Evolutionary conservation across 148 eudicot species (phyloP).

Genomic region (Diospyros kaki): DNA sequence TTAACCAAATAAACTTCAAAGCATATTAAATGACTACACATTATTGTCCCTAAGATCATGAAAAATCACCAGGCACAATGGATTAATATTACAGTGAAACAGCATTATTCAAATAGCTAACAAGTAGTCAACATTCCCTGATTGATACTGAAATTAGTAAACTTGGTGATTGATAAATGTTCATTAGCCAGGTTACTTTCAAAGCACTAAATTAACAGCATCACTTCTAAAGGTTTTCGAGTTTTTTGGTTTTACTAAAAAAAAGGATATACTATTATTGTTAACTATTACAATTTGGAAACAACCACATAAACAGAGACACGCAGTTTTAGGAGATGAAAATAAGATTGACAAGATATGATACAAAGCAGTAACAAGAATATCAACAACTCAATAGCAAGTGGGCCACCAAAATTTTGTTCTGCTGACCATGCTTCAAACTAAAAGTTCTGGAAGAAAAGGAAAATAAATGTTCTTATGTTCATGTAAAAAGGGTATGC

Average conservation of each 20-base stretch:
- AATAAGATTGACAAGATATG: background rate
- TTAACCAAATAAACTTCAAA: background rate
- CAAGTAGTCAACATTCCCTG: background rate
- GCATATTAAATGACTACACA: background rate
- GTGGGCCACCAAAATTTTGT: background rate
- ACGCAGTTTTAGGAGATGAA: background rate
- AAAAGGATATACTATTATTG: background rate
- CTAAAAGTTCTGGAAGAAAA: too few relatives aligned
- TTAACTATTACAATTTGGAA: too few relatives aligned
- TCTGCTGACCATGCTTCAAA: background rate
- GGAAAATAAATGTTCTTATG: too few relatives aligned
- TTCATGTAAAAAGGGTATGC: too few relatives aligned
- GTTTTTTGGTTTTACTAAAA: background rate
- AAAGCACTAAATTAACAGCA: background rate
- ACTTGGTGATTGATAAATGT: constrained; percentile 9
- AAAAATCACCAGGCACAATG: background rate
- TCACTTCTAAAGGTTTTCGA: background rate
- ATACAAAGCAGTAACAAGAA: background rate
- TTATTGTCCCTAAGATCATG: background rate
- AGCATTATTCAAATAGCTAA: background rate
- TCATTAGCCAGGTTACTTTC: too few relatives aligned
- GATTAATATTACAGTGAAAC: background rate
- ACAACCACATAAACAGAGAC: background rate
- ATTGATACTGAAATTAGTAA: background rate
- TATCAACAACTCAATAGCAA: background rate